Conservation (phyloP, 768 basidiomycete species). For the Amanita muscaria region DNA sequence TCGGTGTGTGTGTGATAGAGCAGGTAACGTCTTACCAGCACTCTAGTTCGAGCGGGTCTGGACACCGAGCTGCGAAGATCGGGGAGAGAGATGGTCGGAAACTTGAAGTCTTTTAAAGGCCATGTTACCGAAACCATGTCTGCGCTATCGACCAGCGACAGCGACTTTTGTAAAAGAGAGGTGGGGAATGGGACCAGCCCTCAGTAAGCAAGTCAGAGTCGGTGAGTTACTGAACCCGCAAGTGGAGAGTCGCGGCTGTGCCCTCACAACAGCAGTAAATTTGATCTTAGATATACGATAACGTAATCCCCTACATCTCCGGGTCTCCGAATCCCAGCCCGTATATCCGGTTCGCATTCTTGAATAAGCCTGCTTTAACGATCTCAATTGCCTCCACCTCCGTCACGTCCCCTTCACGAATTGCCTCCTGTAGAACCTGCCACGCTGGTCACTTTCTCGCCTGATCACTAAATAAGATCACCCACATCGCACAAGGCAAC, state of each 20-base stretch:
- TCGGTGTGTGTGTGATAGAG: not conserved
- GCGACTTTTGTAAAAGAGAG: not conserved
- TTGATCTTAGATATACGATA: too few relatives aligned
- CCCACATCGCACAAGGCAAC: conserved; percentile 50
- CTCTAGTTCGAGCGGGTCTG: not conserved
- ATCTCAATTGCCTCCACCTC: conserved; percentile 46
- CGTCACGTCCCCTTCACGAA: conserved; percentile 40
- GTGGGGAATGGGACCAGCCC: conserved; percentile 1
- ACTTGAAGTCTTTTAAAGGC: not conserved
- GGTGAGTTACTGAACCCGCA: too few relatives aligned
- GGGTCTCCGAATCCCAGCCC: too few relatives aligned
- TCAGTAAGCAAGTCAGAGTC: too few relatives aligned
- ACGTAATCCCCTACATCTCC: too few relatives aligned
- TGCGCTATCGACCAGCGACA: conserved; percentile 4
- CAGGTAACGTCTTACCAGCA: not conserved
- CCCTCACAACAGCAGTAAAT: too few relatives aligned
- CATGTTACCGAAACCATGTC: not conserved
- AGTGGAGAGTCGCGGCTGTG: too few relatives aligned
- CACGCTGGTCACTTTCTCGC: too few relatives aligned
- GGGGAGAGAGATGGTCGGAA: not conserved
- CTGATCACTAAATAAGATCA: not conserved
- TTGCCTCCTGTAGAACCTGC: conserved; percentile 51
- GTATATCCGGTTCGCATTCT: too few relatives aligned
- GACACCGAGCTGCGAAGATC: not conserved
- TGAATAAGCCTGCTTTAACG: conserved; percentile 48